A percentile compares a stretch with the other conserved stretches of the same genome.
phyloP scores from a whole-genome alignment of 805 yeast genomes.

The Kockiozyma suomiensis region DNA sequence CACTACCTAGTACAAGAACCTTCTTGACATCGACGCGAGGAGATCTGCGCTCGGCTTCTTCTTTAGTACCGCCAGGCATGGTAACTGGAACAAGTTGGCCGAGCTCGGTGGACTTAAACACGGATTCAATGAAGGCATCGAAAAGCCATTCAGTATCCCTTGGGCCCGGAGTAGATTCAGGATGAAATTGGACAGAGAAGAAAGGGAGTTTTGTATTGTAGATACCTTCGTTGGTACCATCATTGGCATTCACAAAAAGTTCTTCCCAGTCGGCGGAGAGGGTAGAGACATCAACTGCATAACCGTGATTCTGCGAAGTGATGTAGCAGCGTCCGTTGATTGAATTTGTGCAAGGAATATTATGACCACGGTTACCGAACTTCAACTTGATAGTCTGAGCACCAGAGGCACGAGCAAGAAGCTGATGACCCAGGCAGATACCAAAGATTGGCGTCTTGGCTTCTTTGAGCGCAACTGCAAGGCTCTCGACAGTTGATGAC shows the following conservation, averaged over 20 bases:
- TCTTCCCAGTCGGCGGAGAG: constrained; percentile 85
- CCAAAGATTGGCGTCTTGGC: constrained; percentile 93
- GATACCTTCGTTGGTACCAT: constrained; percentile 97
- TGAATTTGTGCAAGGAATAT: constrained; percentile 92
- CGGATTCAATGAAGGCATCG: constrained; percentile 86
- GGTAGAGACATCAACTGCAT: constrained; percentile 86
- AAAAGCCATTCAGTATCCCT: constrained; percentile 97
- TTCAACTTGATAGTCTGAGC: constrained; percentile 90
- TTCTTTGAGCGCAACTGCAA: constrained; percentile 59
- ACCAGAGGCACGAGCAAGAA: constrained; percentile 92
- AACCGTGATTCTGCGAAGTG: constrained; percentile 98
- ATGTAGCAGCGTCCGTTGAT: constrained; percentile 93
- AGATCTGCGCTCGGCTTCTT: constrained; percentile 70
- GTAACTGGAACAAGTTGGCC: constrained; percentile 67
- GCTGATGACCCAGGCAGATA: constrained; percentile 96
- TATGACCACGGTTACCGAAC: constrained; percentile 99
- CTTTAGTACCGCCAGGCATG: constrained; percentile 87
- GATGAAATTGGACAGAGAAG: constrained; percentile 98
- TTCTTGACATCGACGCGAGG: constrained; percentile 86
- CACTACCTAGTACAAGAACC: constrained; percentile 93
- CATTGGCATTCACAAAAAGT: constrained; percentile 92
- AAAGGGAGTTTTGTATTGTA: constrained; percentile 84
- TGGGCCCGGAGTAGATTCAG: constrained; percentile 99
- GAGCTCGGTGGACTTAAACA: constrained; percentile 52
- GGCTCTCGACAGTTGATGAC: constrained; percentile 63